These are phyloP conservation scores for Perkinsela sp. DNA, from an alignment of 208 protist genomes.

Conservation along the genomic window DNA sequence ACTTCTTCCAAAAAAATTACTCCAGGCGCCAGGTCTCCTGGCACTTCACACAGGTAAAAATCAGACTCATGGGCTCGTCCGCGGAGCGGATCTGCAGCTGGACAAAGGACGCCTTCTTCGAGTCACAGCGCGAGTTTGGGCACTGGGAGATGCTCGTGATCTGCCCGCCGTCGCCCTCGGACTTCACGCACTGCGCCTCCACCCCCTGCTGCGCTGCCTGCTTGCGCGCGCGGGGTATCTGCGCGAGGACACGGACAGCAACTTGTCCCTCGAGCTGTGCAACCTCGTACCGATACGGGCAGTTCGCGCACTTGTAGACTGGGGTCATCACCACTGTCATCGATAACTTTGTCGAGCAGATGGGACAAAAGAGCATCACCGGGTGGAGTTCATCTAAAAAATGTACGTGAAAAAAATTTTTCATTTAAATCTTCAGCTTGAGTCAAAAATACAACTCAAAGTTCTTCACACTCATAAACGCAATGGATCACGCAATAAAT, in stretches of 20 bases:
- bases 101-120: slow-evolving; percentile 63
- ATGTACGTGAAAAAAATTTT: too few relatives aligned
- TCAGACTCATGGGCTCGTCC: slow-evolving; percentile 87
- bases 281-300: neutral
- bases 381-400: too few relatives aligned
- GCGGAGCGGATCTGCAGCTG: slow-evolving; percentile 86
- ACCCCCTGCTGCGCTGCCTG: too few relatives aligned
- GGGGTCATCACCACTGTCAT: neutral
- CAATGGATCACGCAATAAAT: too few relatives aligned
- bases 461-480: too few relatives aligned
- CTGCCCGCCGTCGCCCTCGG: neutral
- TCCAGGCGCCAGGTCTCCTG: slow-evolving; percentile 65
- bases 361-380: neutral
- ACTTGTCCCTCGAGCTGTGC: neutral
- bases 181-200: neutral
- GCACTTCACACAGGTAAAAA: slow-evolving; percentile 81
- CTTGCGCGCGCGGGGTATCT: neutral
- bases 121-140: slow-evolving; percentile 17
- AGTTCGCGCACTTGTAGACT: neutral
- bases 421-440: too few relatives aligned
- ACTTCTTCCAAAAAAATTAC: slow-evolving; percentile 8
- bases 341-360: neutral
- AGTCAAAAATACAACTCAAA: too few relatives aligned
- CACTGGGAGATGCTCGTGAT: slow-evolving; percentile 5
- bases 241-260: neutral